Conservation (phyloP, 2,329 filamentous ascomycete genomes). For the Kalmusia sp. region DNA sequence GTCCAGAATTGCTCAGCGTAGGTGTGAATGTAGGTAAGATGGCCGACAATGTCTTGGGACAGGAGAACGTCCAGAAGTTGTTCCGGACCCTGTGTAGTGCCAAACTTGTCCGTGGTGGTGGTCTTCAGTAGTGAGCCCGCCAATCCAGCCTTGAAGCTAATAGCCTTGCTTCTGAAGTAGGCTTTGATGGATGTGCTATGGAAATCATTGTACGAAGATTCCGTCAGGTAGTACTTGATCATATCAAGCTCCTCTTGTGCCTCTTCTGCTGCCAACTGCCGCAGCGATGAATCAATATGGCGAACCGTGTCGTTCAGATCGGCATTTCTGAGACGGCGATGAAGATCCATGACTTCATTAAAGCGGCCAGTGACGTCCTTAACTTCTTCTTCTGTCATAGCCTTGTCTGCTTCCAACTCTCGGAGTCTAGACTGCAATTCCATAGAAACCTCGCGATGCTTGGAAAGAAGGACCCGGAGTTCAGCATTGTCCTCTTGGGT, state of each 20-base stretch:
- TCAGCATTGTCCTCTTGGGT: constrained; percentile 85
- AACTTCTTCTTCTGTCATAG: constrained; percentile 90
- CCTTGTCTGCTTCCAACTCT: constrained; percentile 66
- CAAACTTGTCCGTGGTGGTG: not conserved
- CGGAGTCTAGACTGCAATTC: constrained; percentile 49
- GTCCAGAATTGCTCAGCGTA: constrained; percentile 85
- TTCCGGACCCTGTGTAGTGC: constrained; percentile 66
- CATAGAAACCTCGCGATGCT: constrained; percentile 88
- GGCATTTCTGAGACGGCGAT: constrained; percentile 89
- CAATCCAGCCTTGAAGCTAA: constrained; percentile 77
- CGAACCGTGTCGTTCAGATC: constrained; percentile 92
- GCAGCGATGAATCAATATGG: constrained; percentile 89
- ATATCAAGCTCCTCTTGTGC: constrained; percentile 88
- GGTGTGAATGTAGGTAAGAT: constrained; percentile 80
- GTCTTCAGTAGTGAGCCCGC: constrained; percentile 5
- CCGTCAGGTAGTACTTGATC: constrained; percentile 86
- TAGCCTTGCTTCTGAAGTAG: constrained; percentile 80
- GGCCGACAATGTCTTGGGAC: constrained; percentile 77
- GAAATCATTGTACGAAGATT: constrained; percentile 65
- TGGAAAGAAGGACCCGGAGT: constrained; percentile 85
- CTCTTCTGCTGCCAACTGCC: constrained; percentile 86
- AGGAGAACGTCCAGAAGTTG: constrained; percentile 71
- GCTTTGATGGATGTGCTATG: constrained; percentile 89
- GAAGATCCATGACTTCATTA: constrained; percentile 94
- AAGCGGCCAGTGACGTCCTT: constrained; percentile 89